Evolutionary conservation across 495 filamentous ascomycete species (phyloP).

Genomic region (Aspergillus campestris): DNA sequence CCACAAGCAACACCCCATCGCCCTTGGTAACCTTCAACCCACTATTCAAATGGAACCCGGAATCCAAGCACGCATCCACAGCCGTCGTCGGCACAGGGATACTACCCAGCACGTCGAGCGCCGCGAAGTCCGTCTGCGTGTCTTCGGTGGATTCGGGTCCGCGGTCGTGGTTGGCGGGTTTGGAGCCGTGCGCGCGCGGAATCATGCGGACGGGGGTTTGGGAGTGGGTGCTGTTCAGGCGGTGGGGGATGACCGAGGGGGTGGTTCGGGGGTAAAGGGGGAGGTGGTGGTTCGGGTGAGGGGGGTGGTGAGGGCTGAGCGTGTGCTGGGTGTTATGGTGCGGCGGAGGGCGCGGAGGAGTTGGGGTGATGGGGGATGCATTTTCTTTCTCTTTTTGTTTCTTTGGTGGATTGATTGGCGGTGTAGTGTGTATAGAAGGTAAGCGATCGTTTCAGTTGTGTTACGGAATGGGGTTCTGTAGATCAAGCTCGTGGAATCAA

Average conservation of each 20-base stretch:
- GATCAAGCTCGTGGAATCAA: too few relatives aligned
- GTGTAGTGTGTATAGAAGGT: too few relatives aligned
- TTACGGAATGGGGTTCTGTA: too few relatives aligned
- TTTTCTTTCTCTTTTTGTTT: slow-evolving; percentile 5
- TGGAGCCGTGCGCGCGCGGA: slow-evolving; percentile 30
- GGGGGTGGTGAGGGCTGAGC: slow-evolving; percentile 9
- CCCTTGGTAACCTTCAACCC: slow-evolving; percentile 58
- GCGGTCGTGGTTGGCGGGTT: slow-evolving; percentile 42
- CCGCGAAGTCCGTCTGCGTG: slow-evolving; percentile 65
- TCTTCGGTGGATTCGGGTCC: slow-evolving; percentile 51
- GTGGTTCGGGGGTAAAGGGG: slow-evolving; percentile 5
- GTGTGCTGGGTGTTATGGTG: slow-evolving; percentile 14
- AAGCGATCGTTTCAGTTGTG: too few relatives aligned
- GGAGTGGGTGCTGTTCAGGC: slow-evolving; percentile 20
- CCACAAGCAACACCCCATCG: slow-evolving; percentile 64
- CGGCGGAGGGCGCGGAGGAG: slow-evolving; percentile 37
- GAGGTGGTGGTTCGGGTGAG: slow-evolving; percentile 7
- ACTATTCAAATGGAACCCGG: slow-evolving; percentile 35
- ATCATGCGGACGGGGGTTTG: slow-evolving; percentile 28
- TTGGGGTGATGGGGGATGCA: slow-evolving; percentile 38
- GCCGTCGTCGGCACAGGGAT: slow-evolving; percentile 68
- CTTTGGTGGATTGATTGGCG: neutral
- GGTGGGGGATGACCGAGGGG: slow-evolving; percentile 8
- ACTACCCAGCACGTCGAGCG: slow-evolving; percentile 71
- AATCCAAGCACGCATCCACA: slow-evolving; percentile 52